Percentiles rank a stretch among this genome's conserved stretches.
Evolutionary conservation across 306 rosid genomes (phyloP).

Genomic region (Castanea crenata): DNA sequence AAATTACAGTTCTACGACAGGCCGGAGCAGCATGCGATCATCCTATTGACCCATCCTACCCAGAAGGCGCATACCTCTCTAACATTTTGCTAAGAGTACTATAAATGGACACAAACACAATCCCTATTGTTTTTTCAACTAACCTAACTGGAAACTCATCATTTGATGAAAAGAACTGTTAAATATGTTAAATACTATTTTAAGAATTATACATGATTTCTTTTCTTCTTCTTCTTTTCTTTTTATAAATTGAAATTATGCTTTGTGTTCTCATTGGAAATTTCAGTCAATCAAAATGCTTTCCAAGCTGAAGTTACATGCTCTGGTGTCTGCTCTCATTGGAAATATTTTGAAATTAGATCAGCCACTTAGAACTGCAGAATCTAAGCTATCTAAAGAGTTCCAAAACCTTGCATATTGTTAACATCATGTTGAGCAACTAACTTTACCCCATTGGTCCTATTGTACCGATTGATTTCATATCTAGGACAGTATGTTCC

Average conservation of each 20-base stretch:
- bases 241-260: neutral
- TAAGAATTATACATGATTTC: conserved; percentile 24
- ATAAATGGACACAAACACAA: conserved; percentile 22
- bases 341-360: too few species aligned
- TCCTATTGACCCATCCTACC: conserved; percentile 79
- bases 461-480: neutral
- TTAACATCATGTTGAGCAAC: neutral
- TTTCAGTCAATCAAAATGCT: conserved; percentile 4
- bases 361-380: neutral
- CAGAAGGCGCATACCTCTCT: conserved; percentile 82
- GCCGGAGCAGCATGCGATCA: conserved; percentile 87
- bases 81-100: conserved; percentile 65
- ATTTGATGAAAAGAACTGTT: neutral
- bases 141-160: neutral
- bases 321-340: too few species aligned
- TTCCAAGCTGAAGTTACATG: too few species aligned
- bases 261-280: neutral
- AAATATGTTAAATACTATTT: conserved; percentile 5
- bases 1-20: conserved; percentile 58
- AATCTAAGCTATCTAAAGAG: neutral
- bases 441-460: neutral
- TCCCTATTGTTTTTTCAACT: neutral
- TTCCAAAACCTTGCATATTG: neutral
- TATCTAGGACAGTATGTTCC: neutral
- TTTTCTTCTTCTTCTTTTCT: too few species aligned